Percentiles rank a stretch among this genome's conserved stretches.
Conservation (phyloP, 305 asterid genomes). For the Fraxinus velutina region DNA sequence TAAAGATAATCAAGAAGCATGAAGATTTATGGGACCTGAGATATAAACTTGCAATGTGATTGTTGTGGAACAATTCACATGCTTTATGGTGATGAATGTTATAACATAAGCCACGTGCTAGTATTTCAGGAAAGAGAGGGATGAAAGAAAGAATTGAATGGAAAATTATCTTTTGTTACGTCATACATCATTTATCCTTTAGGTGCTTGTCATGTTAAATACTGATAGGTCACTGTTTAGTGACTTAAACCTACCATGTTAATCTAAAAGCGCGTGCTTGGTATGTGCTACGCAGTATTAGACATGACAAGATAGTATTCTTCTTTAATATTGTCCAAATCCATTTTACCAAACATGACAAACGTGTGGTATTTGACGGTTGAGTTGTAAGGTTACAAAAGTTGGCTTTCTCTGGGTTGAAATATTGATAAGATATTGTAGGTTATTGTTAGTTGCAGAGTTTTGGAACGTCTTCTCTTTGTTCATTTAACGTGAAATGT, state of each 20-base stretch:
- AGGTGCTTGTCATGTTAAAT: not conserved
- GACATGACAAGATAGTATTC: not conserved
- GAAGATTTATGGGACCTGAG: not conserved
- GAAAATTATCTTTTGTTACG: not conserved
- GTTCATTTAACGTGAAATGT: not conserved
- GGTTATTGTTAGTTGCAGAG: not conserved
- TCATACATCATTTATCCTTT: not conserved
- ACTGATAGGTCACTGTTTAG: not conserved
- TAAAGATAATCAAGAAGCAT: not conserved
- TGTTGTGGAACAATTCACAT: not conserved
- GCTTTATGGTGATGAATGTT: not conserved
- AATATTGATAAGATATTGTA: not conserved
- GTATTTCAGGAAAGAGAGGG: not conserved
- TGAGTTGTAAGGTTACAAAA: not conserved
- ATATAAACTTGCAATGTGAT: not conserved
- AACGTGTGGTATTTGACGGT: not conserved
- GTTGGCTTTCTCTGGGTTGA: not conserved
- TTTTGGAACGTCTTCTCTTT: not conserved
- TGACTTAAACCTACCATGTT: not conserved
- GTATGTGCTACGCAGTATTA: not conserved
- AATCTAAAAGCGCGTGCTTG: not conserved
- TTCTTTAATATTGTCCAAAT: not conserved
- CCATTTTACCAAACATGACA: not conserved
- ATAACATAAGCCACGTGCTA: not conserved
- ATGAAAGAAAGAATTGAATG: not conserved